Conservation (phyloP, 164 flowering plant genomes). For the Liquidambar formosana region DNA sequence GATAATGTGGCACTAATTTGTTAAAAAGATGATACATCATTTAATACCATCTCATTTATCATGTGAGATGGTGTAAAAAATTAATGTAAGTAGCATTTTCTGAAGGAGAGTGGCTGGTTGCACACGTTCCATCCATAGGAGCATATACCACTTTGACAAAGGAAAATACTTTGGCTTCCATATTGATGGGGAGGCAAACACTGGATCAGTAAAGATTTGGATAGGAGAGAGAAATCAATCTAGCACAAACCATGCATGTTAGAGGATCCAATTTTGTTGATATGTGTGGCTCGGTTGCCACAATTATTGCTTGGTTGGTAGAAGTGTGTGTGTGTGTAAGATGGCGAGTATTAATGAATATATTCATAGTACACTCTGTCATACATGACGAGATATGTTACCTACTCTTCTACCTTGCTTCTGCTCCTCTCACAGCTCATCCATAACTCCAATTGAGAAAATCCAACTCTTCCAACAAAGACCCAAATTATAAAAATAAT, state of each 20-base stretch:
- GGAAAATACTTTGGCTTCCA: too few relatives aligned
- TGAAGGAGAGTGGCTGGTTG: too few relatives aligned
- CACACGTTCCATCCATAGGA: too few relatives aligned
- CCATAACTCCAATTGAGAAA: neutral
- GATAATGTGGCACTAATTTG: too few relatives aligned
- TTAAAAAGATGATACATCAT: too few relatives aligned
- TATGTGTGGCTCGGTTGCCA: neutral
- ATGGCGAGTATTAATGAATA: neutral
- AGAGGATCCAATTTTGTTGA: neutral
- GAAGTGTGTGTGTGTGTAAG: neutral
- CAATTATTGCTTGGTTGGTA: constrained; percentile 11
- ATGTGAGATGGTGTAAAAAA: too few relatives aligned
- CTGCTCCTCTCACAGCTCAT: constrained; percentile 6
- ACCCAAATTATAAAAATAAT: neutral
- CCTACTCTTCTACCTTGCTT: constrained; percentile 4
- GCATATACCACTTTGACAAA: too few relatives aligned
- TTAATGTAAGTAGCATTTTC: too few relatives aligned
- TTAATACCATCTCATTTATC: too few relatives aligned
- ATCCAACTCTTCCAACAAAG: neutral
- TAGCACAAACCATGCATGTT: neutral
- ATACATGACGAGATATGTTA: neutral
- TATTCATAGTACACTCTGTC: neutral
- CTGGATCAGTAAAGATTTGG: too few relatives aligned
- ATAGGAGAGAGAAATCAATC: neutral
- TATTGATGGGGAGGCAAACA: too few relatives aligned